A percentile compares a stretch with the other conserved stretches of the same genome.
Conservation (phyloP, 176 grass and related monocot species). For the Phoenix dactylifera region DNA sequence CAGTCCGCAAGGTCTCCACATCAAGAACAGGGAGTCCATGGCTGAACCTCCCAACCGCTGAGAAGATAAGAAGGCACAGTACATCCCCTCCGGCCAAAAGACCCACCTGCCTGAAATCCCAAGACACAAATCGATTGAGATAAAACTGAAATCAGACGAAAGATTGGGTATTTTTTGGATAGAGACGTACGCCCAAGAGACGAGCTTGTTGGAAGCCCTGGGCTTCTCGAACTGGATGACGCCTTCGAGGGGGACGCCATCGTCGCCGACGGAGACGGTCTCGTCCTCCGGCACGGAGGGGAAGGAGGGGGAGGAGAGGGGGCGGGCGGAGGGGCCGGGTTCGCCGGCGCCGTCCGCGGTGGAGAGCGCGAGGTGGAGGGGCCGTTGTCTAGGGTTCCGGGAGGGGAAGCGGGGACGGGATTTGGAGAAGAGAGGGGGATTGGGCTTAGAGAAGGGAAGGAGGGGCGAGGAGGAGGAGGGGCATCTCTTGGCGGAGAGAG, state of each 20-base stretch:
- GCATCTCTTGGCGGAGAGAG: constrained; percentile 53
- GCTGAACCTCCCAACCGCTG: constrained; percentile 77
- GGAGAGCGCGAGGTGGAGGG: constrained; percentile 17
- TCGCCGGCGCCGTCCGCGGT: constrained; percentile 21
- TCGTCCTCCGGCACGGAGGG: constrained; percentile 30
- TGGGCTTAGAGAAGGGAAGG: constrained; percentile 17
- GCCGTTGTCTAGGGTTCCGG: constrained; percentile 13
- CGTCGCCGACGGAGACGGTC: constrained; percentile 36
- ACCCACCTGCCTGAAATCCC: constrained; percentile 52
- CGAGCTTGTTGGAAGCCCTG: constrained; percentile 36
- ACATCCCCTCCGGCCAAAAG: constrained; percentile 71
- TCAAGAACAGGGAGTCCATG: constrained; percentile 68
- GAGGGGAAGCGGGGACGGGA: constrained; percentile 11
- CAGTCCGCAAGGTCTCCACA: constrained; percentile 62
- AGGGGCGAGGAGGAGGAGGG: constrained; percentile 16
- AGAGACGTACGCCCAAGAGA: constrained; percentile 64
- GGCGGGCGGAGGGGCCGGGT: constrained; percentile 10
- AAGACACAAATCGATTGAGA: background rate
- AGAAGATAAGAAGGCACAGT: constrained; percentile 76
- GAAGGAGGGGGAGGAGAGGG: background rate
- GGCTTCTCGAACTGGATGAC: constrained; percentile 77
- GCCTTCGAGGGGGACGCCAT: constrained; percentile 70
- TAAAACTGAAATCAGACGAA: background rate
- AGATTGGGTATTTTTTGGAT: background rate
- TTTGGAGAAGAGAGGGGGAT: constrained; percentile 42